phyloP scores from a whole-genome alignment of 306 rosid genomes.

The Coriaria nepalensis region DNA sequence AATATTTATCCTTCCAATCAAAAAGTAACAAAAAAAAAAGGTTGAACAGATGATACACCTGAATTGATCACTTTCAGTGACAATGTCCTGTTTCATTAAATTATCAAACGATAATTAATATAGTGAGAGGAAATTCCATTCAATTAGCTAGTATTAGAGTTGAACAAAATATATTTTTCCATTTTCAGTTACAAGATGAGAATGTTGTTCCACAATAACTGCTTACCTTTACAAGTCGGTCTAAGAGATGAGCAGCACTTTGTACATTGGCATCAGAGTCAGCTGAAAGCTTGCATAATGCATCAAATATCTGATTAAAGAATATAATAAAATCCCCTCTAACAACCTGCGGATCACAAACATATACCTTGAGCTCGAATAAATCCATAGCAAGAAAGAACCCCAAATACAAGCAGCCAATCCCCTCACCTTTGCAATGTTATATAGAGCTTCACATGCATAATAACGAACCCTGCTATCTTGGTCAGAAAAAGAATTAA shows the following conservation, averaged over 20 bases:
- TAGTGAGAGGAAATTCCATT: constrained; percentile 3
- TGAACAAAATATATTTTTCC: neutral
- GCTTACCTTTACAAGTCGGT: constrained; percentile 88
- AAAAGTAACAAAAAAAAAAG: constrained; percentile 13
- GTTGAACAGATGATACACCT: constrained; percentile 41
- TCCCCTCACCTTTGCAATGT: constrained; percentile 85
- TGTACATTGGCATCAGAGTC: constrained; percentile 93
- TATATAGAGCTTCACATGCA: constrained; percentile 95
- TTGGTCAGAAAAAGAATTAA: constrained; percentile 80
- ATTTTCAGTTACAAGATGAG: constrained; percentile 1
- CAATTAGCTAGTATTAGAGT: no score
- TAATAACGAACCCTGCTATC: constrained; percentile 98
- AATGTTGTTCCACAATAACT: constrained; percentile 3
- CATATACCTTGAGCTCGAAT: constrained; percentile 20
- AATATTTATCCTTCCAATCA: constrained; percentile 12
- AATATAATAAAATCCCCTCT: constrained; percentile 94
- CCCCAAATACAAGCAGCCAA: constrained; percentile 11
- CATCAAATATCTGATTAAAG: constrained; percentile 97
- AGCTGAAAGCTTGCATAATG: constrained; percentile 94
- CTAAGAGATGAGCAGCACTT: constrained; percentile 97
- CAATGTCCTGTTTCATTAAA: constrained; percentile 79
- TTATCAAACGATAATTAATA: constrained; percentile 21
- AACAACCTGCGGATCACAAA: constrained; percentile 62
- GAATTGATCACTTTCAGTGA: constrained; percentile 98
- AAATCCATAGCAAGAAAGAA: constrained; percentile 7